Evolutionary conservation across 805 yeast species (phyloP).

Genomic region (Hyphopichia homilentoma): DNA sequence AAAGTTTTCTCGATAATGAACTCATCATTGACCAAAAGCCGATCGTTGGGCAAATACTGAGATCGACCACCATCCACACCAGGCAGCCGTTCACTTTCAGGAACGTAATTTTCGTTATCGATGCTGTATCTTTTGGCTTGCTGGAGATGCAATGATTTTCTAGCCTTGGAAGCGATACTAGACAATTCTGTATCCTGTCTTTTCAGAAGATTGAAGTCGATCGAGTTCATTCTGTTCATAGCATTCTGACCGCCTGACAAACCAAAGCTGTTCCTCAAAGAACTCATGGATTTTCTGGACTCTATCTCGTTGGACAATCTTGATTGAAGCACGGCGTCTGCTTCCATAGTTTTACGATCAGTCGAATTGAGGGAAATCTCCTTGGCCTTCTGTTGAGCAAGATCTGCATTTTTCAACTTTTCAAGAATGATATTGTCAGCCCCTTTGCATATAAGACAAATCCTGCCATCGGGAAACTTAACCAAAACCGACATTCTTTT

Average conservation of each 20-base stretch:
- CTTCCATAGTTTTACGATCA: conserved; percentile 72
- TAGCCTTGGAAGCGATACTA: conserved; percentile 49
- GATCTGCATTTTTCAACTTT: conserved; percentile 51
- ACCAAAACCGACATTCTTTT: conserved; percentile 93
- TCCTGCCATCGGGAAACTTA: conserved; percentile 67
- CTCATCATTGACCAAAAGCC: conserved; percentile 64
- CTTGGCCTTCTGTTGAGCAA: conserved; percentile 62
- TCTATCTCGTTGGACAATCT: conserved; percentile 37
- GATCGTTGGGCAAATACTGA: conserved; percentile 40
- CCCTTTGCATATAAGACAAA: conserved; percentile 86
- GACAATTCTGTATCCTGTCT: conserved; percentile 49
- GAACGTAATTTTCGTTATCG: conserved; percentile 10
- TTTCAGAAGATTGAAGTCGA: conserved; percentile 47
- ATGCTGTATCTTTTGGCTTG: conserved; percentile 54
- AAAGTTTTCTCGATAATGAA: conserved; percentile 78
- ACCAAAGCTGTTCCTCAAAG: conserved; percentile 27
- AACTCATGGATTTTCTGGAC: conserved; percentile 26
- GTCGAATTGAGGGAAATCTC: conserved; percentile 57
- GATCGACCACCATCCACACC: background rate
- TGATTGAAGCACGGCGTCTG: conserved; percentile 63
- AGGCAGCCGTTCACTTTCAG: conserved; percentile 3
- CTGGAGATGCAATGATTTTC: conserved; percentile 56
- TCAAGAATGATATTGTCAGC: conserved; percentile 91
- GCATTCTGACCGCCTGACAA: conserved; percentile 8
- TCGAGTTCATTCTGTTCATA: conserved; percentile 29